Evolutionary conservation across 805 yeast genomes (phyloP).

Genomic region (Scheffersomyces amazonensis): DNA sequence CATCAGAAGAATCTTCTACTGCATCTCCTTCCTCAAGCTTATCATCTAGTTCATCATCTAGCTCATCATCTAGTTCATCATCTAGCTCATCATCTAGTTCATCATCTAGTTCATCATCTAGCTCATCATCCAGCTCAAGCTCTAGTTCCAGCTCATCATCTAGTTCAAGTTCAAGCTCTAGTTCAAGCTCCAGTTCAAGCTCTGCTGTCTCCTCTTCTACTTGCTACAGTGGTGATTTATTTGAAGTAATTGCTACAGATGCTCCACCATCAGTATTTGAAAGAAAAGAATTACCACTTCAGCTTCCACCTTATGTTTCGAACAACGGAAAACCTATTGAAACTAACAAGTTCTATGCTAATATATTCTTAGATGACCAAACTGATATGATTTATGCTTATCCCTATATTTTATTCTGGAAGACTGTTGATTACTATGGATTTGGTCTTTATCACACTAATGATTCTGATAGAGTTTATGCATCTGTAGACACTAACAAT

Average conservation of each 20-base stretch:
- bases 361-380: slow-evolving; percentile 57
- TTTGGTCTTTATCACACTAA: slow-evolving; percentile 61
- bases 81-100: slow-evolving; percentile 4
- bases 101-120: slow-evolving; percentile 6
- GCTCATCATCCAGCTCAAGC: slow-evolving; percentile 3
- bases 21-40: neutral
- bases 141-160: slow-evolving; percentile 5
- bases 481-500: slow-evolving; percentile 45
- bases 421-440: slow-evolving; percentile 45
- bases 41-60: neutral
- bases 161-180: slow-evolving; percentile 4
- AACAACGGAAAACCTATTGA: slow-evolving; percentile 45
- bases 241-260: slow-evolving; percentile 40
- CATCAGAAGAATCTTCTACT: no score
- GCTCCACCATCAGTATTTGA: slow-evolving; percentile 39
- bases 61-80: neutral
- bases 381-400: slow-evolving; percentile 55
- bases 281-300: slow-evolving; percentile 42
- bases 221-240: slow-evolving; percentile 39
- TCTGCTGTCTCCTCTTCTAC: slow-evolving; percentile 1
- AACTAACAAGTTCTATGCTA: slow-evolving; percentile 77
- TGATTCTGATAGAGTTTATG: slow-evolving; percentile 40
- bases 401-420: slow-evolving; percentile 67
- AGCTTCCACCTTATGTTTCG: slow-evolving; percentile 46
- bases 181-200: slow-evolving; percentile 1